Conservation (phyloP, 1,139 yeast genomes). For the Yamadazyma mexicana region DNA sequence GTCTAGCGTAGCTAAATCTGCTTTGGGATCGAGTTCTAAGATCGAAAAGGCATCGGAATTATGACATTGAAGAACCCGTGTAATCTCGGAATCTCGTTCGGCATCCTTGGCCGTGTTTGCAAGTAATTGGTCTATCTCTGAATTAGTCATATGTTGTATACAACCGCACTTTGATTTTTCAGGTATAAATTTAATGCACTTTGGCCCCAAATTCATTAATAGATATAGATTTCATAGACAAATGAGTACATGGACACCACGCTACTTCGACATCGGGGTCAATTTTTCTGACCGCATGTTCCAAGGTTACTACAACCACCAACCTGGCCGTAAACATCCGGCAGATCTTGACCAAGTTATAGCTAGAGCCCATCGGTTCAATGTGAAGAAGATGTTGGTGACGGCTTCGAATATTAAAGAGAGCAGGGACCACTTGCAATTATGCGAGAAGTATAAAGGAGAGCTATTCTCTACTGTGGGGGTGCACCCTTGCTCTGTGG, state of each 20-base stretch:
- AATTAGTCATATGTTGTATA: conserved; percentile 10
- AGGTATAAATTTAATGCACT: not conserved
- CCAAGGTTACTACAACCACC: conserved; percentile 74
- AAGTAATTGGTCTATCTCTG: conserved; percentile 34
- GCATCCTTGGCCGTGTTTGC: conserved; percentile 36
- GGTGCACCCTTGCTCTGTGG: conserved; percentile 89
- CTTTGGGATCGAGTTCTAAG: conserved; percentile 45
- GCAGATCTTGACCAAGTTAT: conserved; percentile 67
- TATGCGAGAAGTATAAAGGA: conserved; percentile 29
- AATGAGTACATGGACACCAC: conserved; percentile 36
- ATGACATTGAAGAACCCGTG: conserved; percentile 49
- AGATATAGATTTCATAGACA: not conserved
- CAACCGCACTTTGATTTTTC: not conserved
- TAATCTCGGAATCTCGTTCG: conserved; percentile 54
- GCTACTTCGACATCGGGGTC: conserved; percentile 61
- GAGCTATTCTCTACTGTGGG: conserved; percentile 75
- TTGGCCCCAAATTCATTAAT: not conserved
- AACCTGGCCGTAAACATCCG: conserved; percentile 54
- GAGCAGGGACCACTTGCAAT: conserved; percentile 44
- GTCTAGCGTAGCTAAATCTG: conserved; percentile 27
- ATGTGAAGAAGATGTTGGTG: conserved; percentile 69
- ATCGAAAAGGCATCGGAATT: conserved; percentile 56
- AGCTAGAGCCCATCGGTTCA: conserved; percentile 60
- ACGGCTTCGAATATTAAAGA: conserved; percentile 82
- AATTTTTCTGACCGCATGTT: conserved; percentile 91